Evolutionary conservation across 2,329 filamentous ascomycete species (phyloP).

Genomic region (Zasmidium citrigriseum): DNA sequence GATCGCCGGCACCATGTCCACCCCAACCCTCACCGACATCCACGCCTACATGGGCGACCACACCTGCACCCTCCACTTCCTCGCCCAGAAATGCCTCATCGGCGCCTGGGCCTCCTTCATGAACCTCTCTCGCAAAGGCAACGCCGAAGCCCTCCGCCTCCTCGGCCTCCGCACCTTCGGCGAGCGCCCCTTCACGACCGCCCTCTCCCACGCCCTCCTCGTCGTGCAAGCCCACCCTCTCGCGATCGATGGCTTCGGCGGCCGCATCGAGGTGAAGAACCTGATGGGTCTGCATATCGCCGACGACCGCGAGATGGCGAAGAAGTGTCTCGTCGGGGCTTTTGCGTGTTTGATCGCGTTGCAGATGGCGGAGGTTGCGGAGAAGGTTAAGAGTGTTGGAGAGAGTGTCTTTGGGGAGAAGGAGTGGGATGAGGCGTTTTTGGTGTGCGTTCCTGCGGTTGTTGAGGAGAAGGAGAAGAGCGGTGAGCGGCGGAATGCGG

Average conservation of each 20-base stretch:
- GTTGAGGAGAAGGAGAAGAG: no score
- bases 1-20: not conserved
- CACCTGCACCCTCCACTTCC: not conserved
- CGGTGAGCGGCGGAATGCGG: no score
- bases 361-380: not conserved
- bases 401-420: not conserved
- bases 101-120: conserved; percentile 7
- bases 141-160: conserved; percentile 8
- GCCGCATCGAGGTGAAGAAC: not conserved
- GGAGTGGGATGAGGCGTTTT: not conserved
- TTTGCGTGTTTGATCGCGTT: not conserved
- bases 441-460: no score
- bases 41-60: not conserved
- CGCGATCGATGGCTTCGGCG: not conserved
- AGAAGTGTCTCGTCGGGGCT: not conserved
- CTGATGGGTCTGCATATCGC: not conserved
- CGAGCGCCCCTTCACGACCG: not conserved
- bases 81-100: conserved; percentile 6
- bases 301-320: conserved; percentile 1
- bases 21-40: not conserved
- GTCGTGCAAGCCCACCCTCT: not conserved
- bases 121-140: conserved; percentile 13
- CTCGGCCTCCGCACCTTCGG: conserved; percentile 7
- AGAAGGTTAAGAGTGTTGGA: not conserved
- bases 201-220: not conserved